phyloP scores from a whole-genome alignment of 495 filamentous ascomycete species.

The Penicillium robsamsonii region DNA sequence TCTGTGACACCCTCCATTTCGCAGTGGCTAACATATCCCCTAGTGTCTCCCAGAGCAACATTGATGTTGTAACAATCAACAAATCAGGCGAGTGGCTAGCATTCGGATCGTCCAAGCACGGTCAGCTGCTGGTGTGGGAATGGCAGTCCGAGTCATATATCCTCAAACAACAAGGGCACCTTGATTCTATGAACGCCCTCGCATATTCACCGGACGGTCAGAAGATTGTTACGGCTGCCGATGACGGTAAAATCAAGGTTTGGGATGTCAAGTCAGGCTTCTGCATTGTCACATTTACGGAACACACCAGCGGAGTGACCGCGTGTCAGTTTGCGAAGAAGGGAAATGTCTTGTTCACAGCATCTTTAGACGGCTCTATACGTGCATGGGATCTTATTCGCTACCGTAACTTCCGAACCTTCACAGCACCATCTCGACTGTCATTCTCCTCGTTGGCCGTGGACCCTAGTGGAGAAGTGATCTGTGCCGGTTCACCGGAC shows the following conservation, averaged over 20 bases:
- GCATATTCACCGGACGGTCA: slow-evolving; percentile 93
- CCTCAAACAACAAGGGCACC: slow-evolving; percentile 94
- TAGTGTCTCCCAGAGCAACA: slow-evolving; percentile 93
- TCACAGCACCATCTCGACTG: slow-evolving; percentile 85
- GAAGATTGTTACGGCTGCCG: slow-evolving; percentile 85
- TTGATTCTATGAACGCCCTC: slow-evolving; percentile 92
- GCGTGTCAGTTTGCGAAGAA: slow-evolving; percentile 91
- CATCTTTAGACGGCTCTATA: slow-evolving; percentile 88
- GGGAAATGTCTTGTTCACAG: slow-evolving; percentile 91
- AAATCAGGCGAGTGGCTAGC: slow-evolving; percentile 95
- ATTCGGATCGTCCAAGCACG: slow-evolving; percentile 93
- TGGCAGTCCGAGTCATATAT: slow-evolving; percentile 99
- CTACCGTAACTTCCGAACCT: slow-evolving; percentile 95
- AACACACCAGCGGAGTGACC: slow-evolving; percentile 94
- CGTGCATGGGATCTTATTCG: slow-evolving; percentile 95
- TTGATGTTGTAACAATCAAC: slow-evolving; percentile 90
- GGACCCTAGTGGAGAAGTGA: slow-evolving; percentile 93
- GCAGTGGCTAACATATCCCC: slow-evolving; percentile 12
- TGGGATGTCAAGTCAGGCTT: slow-evolving; percentile 97
- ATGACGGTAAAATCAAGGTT: slow-evolving; percentile 97
- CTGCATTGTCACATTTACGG: slow-evolving; percentile 96
- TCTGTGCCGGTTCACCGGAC: slow-evolving; percentile 91
- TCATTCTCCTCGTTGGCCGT: slow-evolving; percentile 92
- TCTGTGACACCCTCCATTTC: background rate
- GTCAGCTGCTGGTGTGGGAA: slow-evolving; percentile 95